Conservation (phyloP, 2,329 filamentous ascomycete species). For the Diaporthe citrichinensis region DNA sequence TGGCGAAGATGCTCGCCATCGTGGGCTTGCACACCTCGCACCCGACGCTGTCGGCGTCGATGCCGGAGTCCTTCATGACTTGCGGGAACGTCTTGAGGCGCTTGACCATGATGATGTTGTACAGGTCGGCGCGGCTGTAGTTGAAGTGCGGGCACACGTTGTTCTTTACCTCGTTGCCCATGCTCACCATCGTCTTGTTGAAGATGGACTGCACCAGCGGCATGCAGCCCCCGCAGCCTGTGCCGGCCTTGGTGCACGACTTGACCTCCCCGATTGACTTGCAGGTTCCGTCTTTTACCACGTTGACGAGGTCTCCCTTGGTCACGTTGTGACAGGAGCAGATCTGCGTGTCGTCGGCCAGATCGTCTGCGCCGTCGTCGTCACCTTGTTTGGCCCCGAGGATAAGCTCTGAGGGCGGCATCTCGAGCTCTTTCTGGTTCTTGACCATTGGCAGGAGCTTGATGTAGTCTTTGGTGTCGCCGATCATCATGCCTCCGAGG, state of each 20-base stretch:
- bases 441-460: constrained; percentile 91
- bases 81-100: constrained; percentile 78
- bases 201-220: constrained; percentile 91
- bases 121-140: constrained; percentile 89
- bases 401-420: constrained; percentile 86
- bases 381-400: constrained; percentile 81
- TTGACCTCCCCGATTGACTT: constrained; percentile 88
- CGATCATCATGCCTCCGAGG: constrained; percentile 97
- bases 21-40: constrained; percentile 91
- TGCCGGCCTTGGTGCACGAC: constrained; percentile 91
- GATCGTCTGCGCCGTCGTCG: constrained; percentile 81
- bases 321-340: constrained; percentile 95
- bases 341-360: constrained; percentile 88
- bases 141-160: constrained; percentile 87
- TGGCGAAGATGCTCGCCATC: constrained; percentile 84
- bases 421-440: constrained; percentile 82
- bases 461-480: constrained; percentile 90
- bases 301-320: constrained; percentile 82
- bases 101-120: constrained; percentile 89
- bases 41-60: constrained; percentile 78
- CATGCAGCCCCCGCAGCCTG: constrained; percentile 91
- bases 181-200: constrained; percentile 86
- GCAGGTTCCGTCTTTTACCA: constrained; percentile 83
- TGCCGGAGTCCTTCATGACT: constrained; percentile 85
- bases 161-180: constrained; percentile 91